phyloP scores from a whole-genome alignment of 352 stramenopile species.

The Globisporangium perplexum region DNA sequence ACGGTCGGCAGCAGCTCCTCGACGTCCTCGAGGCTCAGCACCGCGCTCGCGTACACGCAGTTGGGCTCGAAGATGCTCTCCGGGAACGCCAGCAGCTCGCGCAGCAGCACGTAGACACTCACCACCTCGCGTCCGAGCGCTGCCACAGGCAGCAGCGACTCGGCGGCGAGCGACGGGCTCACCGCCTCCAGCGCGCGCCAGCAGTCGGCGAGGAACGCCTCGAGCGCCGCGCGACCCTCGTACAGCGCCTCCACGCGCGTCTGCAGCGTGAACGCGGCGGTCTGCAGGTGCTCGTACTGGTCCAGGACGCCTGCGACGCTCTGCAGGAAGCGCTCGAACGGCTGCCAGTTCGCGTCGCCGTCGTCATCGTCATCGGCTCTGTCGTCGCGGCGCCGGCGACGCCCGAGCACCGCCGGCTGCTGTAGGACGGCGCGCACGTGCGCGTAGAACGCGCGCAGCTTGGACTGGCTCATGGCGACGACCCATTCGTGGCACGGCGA shows the following conservation, averaged over 20 bases:
- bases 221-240: slow-evolving; percentile 29
- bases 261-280: slow-evolving; percentile 33
- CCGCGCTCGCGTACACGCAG: slow-evolving; percentile 46
- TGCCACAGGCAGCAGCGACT: slow-evolving; percentile 28
- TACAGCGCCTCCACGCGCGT: slow-evolving; percentile 26
- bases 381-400: slow-evolving; percentile 10
- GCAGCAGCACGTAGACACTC: slow-evolving; percentile 42
- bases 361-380: background rate
- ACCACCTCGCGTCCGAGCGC: slow-evolving; percentile 28
- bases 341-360: slow-evolving; percentile 21
- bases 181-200: slow-evolving; percentile 44
- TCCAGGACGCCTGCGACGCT: slow-evolving; percentile 29
- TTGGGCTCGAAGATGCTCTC: slow-evolving; percentile 43
- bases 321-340: slow-evolving; percentile 41
- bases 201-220: slow-evolving; percentile 38
- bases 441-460: slow-evolving; percentile 41
- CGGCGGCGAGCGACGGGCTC: slow-evolving; percentile 34
- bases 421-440: slow-evolving; percentile 37
- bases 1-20: slow-evolving; percentile 25
- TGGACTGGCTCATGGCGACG: slow-evolving; percentile 56
- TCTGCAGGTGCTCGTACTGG: slow-evolving; percentile 31
- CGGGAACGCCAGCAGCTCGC: slow-evolving; percentile 44
- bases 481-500: slow-evolving; percentile 40
- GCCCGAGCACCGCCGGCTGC: slow-evolving; percentile 22
- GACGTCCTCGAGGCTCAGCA: slow-evolving; percentile 53